A percentile compares a stretch with the other conserved stretches of the same genome.
Conservation (phyloP, 164 flowering plant species). For the Liquidambar formosana region DNA sequence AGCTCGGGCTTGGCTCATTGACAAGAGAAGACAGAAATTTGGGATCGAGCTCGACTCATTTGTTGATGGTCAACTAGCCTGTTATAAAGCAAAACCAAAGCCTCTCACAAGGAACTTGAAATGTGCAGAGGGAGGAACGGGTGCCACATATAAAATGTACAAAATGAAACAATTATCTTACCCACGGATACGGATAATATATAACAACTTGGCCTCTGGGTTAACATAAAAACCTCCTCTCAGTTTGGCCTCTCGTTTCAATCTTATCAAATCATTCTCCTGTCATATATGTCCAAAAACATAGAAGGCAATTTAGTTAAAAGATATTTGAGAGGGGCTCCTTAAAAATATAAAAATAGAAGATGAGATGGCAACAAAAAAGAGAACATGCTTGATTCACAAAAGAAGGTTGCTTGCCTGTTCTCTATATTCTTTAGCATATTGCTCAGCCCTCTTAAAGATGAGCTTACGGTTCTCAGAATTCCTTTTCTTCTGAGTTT, state of each 20-base stretch:
- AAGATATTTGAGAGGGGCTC: no score
- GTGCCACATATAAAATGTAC: background rate
- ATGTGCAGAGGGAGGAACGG: no score
- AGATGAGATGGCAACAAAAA: no score
- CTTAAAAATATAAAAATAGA: no score
- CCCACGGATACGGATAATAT: constrained; percentile 63
- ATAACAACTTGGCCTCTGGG: constrained; percentile 62
- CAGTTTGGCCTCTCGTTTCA: constrained; percentile 44
- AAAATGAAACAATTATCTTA: constrained; percentile 13
- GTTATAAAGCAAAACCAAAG: no score
- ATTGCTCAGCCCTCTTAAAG: constrained; percentile 35
- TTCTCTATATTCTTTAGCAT: constrained; percentile 31
- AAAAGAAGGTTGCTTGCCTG: constrained; percentile 16
- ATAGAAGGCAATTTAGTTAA: no score
- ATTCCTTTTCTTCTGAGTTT: constrained; percentile 27
- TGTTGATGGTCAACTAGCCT: no score
- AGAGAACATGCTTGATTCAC: no score
- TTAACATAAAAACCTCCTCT: constrained; percentile 62
- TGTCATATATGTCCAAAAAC: background rate
- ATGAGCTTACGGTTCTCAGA: constrained; percentile 34
- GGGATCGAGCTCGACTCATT: no score
- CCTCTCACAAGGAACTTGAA: no score
- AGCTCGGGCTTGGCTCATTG: no score
- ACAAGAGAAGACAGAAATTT: no score
- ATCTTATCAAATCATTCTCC: constrained; percentile 32